A percentile compares a stretch with the other conserved stretches of the same genome.
Conservation (phyloP, 2,329 filamentous ascomycete species). For the Alternaria sp. region DNA sequence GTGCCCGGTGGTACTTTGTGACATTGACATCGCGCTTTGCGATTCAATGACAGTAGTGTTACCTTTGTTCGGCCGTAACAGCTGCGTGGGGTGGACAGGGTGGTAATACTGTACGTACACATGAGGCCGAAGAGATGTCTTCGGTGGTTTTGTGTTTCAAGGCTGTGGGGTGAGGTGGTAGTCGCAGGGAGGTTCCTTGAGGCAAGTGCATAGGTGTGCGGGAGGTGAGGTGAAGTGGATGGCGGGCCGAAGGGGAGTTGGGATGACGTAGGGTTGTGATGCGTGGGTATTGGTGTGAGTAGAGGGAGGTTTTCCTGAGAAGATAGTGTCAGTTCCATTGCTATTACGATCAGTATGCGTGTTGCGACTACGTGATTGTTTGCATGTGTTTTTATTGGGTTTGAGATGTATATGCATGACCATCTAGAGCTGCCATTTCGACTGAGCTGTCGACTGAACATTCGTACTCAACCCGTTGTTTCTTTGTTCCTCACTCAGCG, state of each 20-base stretch:
- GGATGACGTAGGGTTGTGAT: not conserved
- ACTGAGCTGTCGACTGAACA: slow-evolving; percentile 27
- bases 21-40: not conserved
- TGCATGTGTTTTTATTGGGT: not conserved
- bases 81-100: not conserved
- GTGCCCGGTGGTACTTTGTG: not conserved
- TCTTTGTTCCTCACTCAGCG: slow-evolving; percentile 22
- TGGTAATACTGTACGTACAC: not conserved
- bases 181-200: not conserved
- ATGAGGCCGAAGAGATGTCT: not conserved
- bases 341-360: not conserved
- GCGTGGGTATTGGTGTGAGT: not conserved
- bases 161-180: not conserved
- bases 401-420: not conserved
- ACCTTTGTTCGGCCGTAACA: not conserved
- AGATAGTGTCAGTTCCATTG: not conserved
- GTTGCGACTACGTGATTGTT: not conserved
- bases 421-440: slow-evolving; percentile 31
- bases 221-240: not conserved
- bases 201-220: not conserved
- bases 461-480: slow-evolving; percentile 25
- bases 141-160: not conserved
- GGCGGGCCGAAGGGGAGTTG: not conserved
- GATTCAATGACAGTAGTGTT: not conserved
- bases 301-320: not conserved